A percentile compares a stretch with the other conserved stretches of the same genome.
phyloP scores from a whole-genome alignment of 768 basidiomycete genomes.

The Rhizopogon rudus region DNA sequence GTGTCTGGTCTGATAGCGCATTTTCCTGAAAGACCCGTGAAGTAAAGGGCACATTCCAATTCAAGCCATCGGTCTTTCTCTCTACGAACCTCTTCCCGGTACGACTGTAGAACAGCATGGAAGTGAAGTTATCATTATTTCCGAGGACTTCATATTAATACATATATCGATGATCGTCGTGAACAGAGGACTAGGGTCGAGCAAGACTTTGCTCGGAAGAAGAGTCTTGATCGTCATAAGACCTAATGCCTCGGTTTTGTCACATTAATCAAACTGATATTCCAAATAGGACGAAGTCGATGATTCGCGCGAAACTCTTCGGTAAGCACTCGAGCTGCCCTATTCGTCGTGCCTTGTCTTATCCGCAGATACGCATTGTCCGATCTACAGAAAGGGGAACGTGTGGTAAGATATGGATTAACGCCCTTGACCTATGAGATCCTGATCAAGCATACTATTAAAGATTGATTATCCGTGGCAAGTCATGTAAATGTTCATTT shows the following conservation, averaged over 20 bases:
- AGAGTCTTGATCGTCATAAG: slow-evolving; percentile 79
- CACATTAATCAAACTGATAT: slow-evolving; percentile 9
- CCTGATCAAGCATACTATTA: slow-evolving; percentile 13
- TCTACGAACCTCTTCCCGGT: slow-evolving; percentile 88
- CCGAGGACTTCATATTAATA: slow-evolving; percentile 1
- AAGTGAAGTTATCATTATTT: slow-evolving; percentile 57
- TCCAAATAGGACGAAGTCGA: slow-evolving; percentile 74
- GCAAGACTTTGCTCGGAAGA: slow-evolving; percentile 74
- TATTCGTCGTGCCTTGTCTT: not conserved
- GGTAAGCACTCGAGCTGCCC: slow-evolving; percentile 41
- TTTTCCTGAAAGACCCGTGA: slow-evolving; percentile 73
- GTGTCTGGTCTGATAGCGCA: slow-evolving; percentile 45
- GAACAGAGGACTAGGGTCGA: slow-evolving; percentile 57
- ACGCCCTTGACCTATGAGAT: not conserved
- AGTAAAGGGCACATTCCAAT: slow-evolving; percentile 82
- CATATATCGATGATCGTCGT: not conserved
- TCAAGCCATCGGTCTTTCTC: slow-evolving; percentile 91
- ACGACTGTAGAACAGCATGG: slow-evolving; percentile 71
- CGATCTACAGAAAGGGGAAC: slow-evolving; percentile 79
- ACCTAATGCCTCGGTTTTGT: slow-evolving; percentile 11
- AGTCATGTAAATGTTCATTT: slow-evolving; percentile 44
- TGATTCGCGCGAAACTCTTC: slow-evolving; percentile 83
- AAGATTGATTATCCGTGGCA: slow-evolving; percentile 90
- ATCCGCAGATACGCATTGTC: slow-evolving; percentile 74
- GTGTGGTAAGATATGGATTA: slow-evolving; percentile 51